These are phyloP conservation scores for Bidens hawaiensis DNA, from an alignment of 140 eudicot species.

Conservation along the genomic window DNA sequence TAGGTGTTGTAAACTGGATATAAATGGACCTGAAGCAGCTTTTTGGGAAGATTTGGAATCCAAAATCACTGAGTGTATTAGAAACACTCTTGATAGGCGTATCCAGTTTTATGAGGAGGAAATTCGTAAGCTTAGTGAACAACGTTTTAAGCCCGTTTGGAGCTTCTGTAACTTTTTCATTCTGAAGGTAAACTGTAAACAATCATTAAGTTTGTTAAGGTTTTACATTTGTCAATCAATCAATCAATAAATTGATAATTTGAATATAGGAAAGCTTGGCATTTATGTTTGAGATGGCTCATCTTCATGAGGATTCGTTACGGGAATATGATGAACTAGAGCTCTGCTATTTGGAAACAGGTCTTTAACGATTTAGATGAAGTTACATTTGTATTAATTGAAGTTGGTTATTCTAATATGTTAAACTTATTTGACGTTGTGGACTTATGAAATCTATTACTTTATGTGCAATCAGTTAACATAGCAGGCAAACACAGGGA, in stretches of 20 bases:
- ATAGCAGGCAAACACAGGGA: slow-evolving; percentile 74
- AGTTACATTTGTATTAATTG: background rate
- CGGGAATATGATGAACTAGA: slow-evolving; percentile 98
- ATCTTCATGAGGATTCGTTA: slow-evolving; percentile 94
- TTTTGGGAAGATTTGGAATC: slow-evolving; percentile 97
- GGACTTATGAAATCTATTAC: background rate
- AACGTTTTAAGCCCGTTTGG: slow-evolving; percentile 95
- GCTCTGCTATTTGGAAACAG: slow-evolving; percentile 98
- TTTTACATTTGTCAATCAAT: slow-evolving; percentile 1
- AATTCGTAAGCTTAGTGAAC: slow-evolving; percentile 97
- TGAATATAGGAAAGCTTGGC: slow-evolving; percentile 88
- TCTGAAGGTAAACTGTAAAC: slow-evolving; percentile 79
- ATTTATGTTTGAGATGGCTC: slow-evolving; percentile 97
- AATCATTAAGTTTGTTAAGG: background rate
- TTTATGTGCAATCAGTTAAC: slow-evolving; percentile 40
- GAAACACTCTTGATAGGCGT: slow-evolving; percentile 90
- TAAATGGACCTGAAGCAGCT: slow-evolving; percentile 70
- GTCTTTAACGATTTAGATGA: slow-evolving; percentile 32
- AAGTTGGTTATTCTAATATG: too few relatives aligned
- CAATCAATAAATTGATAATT: slow-evolving; percentile 7
- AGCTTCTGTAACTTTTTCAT: slow-evolving; percentile 96
- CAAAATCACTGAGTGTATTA: slow-evolving; percentile 72
- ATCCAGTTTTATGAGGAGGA: slow-evolving; percentile 96
- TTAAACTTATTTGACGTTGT: background rate
- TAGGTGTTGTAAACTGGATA: slow-evolving; percentile 95